Evolutionary conservation across 345 rosid species (phyloP), one percentile per base, ranked within the genome.

Genomic region (Dipteronia dyeriana): DNA sequence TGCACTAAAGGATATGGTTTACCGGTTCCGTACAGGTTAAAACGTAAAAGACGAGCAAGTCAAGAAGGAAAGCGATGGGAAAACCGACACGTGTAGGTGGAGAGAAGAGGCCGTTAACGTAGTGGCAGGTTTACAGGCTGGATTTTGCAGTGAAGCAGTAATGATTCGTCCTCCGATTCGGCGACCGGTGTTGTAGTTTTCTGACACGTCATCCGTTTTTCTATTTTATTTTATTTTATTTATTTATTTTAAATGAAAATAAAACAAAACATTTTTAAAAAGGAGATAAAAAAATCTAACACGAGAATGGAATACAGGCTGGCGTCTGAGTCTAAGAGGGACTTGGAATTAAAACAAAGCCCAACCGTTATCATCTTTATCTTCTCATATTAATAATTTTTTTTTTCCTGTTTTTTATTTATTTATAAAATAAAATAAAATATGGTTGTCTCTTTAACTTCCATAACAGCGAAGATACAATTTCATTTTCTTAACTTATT

Each of bases 131-230:
- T 76, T 80, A 86, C 91, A 87, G 94, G 83, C 92, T 89, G 94
- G 88, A 75, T 45, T 53, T 56, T 70, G 66, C 79, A 78, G 82
- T 23, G 71, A 78, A 82, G 87, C 84, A 79, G 89, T 79, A 83
- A 86, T 87, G 82, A 89, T 84, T 86, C 90, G 82, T 86, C 85
- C 80, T 86, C 87, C 85, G 84, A 87, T 85, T 90, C 85, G 91
- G 90, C 87, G 80, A 90, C 92, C 86, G 29, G 20, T 77, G 73
- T 90, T 90, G 97, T 94, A 88, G 92, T 92, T 84, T 92, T 80
- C 2, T 19, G 82, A 89, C 97, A 88, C 76, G 79, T 91, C 92
- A 87, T 81, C 90, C 82, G 39, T 77, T 89, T 71, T 54, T 83
- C 75, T 71, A 41, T 29, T 19, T 39, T n/a, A n/a, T n/a, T n/a